phyloP scores from a whole-genome alignment of 257 asterid genomes.

The Linderniella brevidens region DNA sequence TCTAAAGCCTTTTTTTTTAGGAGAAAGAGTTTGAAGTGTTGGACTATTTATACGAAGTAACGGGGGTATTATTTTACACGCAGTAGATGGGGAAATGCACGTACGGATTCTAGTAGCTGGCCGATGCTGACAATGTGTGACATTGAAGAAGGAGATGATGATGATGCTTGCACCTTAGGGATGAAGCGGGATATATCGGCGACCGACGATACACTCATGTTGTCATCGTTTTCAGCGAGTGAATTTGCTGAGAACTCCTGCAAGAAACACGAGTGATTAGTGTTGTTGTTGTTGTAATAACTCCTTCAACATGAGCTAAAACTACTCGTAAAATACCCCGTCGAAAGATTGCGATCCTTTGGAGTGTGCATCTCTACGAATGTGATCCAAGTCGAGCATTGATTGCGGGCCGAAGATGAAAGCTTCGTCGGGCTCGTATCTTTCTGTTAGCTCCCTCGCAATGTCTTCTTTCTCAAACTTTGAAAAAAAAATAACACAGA shows the following conservation, averaged over 20 bases:
- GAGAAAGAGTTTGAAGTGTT: too few relatives aligned
- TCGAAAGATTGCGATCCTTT: slow-evolving; percentile 65
- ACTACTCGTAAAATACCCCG: slow-evolving; percentile 32
- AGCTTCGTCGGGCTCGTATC: slow-evolving; percentile 69
- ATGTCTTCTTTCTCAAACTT: slow-evolving; percentile 62
- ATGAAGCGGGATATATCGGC: slow-evolving; percentile 60
- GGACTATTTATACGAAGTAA: background rate
- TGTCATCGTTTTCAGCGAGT: slow-evolving; percentile 48
- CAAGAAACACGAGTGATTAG: slow-evolving; percentile 7
- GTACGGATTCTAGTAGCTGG: slow-evolving; percentile 85
- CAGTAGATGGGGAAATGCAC: slow-evolving; percentile 17
- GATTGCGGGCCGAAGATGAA: slow-evolving; percentile 65
- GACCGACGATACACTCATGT: slow-evolving; percentile 62
- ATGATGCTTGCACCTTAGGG: slow-evolving; percentile 53
- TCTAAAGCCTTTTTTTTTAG: slow-evolving; percentile 57
- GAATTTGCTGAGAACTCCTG: slow-evolving; percentile 70
- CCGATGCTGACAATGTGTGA: slow-evolving; percentile 79
- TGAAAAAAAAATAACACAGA: slow-evolving; percentile 7
- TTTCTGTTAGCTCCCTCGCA: slow-evolving; percentile 55
- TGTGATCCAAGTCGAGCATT: slow-evolving; percentile 42
- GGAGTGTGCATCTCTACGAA: slow-evolving; percentile 30
- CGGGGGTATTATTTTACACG: background rate
- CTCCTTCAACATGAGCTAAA: background rate
- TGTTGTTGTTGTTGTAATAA: background rate
- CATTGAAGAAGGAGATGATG: slow-evolving; percentile 69